Evolutionary conservation across 2,329 filamentous ascomycete species (phyloP), one percentile per base, ranked within the genome.

Genomic region (Endocalyx cinctus): DNA sequence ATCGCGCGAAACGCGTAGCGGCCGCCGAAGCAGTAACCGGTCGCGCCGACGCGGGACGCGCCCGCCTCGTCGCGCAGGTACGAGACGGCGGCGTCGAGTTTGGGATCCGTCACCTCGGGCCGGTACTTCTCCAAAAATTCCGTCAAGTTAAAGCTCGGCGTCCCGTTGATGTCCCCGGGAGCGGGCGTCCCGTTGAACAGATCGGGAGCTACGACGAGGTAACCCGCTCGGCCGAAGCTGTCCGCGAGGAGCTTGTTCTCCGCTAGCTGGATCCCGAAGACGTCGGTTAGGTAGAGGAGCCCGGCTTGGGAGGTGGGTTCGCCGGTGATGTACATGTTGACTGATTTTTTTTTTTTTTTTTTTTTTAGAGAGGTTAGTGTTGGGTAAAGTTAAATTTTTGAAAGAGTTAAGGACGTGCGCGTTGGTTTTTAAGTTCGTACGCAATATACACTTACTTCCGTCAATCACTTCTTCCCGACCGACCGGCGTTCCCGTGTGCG

Each of bases 21-120:
- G 12, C 73, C 78, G 2, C 80, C 79, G 47, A 78, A 82, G 55
- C 79, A 83, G 57, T 82, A 83, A 4, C 79, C 79, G 0, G 74
- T 71, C 3, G 66, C 70, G 4, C 66, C 77, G 35, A 84, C 61
- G 35, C 63, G 69, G 31, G 64, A 64, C 14, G 71, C 58, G n/a
- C 72, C 72, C 22, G 68, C 55, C n/a, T 60, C 59, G 33, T 56
- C 48, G 34, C 63, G 63, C 43, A 77, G 52, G 47, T 72, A 63
- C 13, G 57, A 52, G 34, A 77, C 60, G 11, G 63, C 57, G 1
- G 55, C 54, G n/a, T 60, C 60, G 34, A 77, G 58, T 33, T 74
- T 63, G 6, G 63, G 59, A 32, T 75, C 69, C 2, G 67, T 65
- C 6, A 54, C 55, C 5, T 55, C 48, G 12, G 62, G 51, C 1